These are phyloP conservation scores for Trichophyton simii DNA, from an alignment of 2,329 filamentous ascomycete species.

Conservation along the genomic window DNA sequence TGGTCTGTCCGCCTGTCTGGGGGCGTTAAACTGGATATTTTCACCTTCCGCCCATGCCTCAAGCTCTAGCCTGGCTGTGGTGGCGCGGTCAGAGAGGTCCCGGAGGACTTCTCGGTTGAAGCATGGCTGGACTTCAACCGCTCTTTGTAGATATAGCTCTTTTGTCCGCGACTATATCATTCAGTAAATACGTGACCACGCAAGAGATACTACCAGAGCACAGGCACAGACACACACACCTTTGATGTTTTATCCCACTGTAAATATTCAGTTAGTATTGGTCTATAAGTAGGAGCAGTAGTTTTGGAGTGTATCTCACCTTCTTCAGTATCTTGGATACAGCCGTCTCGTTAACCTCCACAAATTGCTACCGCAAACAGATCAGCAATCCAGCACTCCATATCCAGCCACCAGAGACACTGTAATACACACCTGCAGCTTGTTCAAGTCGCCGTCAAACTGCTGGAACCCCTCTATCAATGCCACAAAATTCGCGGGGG, in stretches of 20 bases:
- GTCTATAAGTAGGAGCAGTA: not conserved
- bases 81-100: conserved; percentile 90
- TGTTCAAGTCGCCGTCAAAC: conserved; percentile 92
- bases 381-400: conserved; percentile 6
- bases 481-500: conserved; percentile 86
- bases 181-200: not conserved
- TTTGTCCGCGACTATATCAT: conserved; percentile 68
- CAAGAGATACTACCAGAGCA: not conserved
- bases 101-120: conserved; percentile 97
- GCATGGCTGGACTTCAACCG: conserved; percentile 94
- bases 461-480: conserved; percentile 95
- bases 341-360: conserved; percentile 93
- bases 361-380: conserved; percentile 61
- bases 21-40: conserved; percentile 65
- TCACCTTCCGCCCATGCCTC: conserved; percentile 96
- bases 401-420: not conserved
- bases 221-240: conserved; percentile 32
- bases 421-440: conserved; percentile 51
- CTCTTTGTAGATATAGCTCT: conserved; percentile 87
- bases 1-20: conserved; percentile 28
- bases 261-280: conserved; percentile 13
- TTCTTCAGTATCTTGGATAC: conserved; percentile 99
- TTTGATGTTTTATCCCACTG: conserved; percentile 99
- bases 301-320: conserved; percentile 32
- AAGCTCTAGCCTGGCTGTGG: conserved; percentile 86